Base-by-base conservation (phyloP, 495 filamentous ascomycete genomes). In the Thermochaetoides thermophila region DNA sequence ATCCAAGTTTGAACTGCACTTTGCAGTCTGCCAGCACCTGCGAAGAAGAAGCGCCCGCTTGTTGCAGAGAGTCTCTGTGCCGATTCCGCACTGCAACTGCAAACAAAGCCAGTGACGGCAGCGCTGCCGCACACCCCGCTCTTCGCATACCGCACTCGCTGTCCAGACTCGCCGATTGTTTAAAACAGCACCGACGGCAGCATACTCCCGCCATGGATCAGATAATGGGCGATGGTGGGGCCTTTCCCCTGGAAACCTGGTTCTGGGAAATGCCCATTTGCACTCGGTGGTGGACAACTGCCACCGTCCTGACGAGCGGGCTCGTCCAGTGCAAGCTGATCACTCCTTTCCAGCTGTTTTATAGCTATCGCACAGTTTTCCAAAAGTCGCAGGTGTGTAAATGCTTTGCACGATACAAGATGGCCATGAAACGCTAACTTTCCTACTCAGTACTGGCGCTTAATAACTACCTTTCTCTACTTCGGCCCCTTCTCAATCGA, bases 221-320 rank as follows among this genome's bases (percentile, higher is more conserved):
- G 40, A 71, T 80, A 57, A 64, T 76, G 34, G 72, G 64, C 39
- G 73, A 66, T 38, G 68, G 59, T 58, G 78, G 61, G 53, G 76
- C 79, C 39, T 81, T 89, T 45, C 87, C 84, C 16, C 69, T 95
- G 6, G 86, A 94, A 57, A 79, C 85, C 49, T 95, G 89, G 87
- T 94, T 93, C 60, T 93, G 78, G 58, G 87, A 96, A 57, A 93
- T 95, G 78, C 89, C 91, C 2, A 74, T 86, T 15, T 89, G 86
- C 48, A 96, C 91, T 17, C 63, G 89, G 29, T 87, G 78, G 73
- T 97, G 89, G 89, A 97, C 91, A 10, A 85, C 81, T 4, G 85
- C 85, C 24, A 91, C 84, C 0, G 76, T 96, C 11, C 64, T 78
- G 29, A 87, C 77, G n/a, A 86, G 82, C 45, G 76, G 84, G 3